Conservation (phyloP, 495 filamentous ascomycete genomes). For the Tuber aestivum region DNA sequence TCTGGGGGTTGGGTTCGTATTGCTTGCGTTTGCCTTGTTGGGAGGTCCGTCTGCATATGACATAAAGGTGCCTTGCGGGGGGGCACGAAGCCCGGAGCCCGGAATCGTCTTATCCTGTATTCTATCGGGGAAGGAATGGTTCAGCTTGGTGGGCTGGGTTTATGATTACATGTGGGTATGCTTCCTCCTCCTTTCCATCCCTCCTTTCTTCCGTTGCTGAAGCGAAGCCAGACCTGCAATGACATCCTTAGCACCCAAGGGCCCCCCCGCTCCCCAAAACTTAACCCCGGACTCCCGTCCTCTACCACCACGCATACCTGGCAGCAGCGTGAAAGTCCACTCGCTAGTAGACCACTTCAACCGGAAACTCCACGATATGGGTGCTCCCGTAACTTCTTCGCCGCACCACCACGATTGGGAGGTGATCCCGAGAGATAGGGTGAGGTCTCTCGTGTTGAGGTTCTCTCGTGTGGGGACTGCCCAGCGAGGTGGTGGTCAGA, state of each 20-base stretch:
- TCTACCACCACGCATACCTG: constrained; percentile 19
- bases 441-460: constrained; percentile 27
- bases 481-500: constrained; percentile 5
- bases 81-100: not conserved
- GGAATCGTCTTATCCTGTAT: not conserved
- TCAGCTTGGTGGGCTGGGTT: not conserved
- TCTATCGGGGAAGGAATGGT: not conserved
- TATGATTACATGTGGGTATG: not conserved
- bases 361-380: constrained; percentile 11
- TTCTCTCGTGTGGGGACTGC: constrained; percentile 9
- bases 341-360: constrained; percentile 38
- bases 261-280: not conserved
- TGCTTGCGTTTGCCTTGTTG: not conserved
- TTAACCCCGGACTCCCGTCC: constrained; percentile 32
- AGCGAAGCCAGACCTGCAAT: not conserved
- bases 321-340: constrained; percentile 21
- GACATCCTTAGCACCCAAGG: not conserved
- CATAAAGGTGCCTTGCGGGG: not conserved
- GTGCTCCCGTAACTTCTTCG: not conserved
- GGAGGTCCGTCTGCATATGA: not conserved
- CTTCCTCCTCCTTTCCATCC: not conserved
- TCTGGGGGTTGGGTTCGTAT: not conserved
- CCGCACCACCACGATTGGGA: constrained; percentile 13
- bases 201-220: not conserved
- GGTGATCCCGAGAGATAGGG: constrained; percentile 28